Evolutionary conservation across 2,329 filamentous ascomycete genomes (phyloP), one percentile per base, ranked within the genome.

Genomic region (Orbilia ellipsospora): DNA sequence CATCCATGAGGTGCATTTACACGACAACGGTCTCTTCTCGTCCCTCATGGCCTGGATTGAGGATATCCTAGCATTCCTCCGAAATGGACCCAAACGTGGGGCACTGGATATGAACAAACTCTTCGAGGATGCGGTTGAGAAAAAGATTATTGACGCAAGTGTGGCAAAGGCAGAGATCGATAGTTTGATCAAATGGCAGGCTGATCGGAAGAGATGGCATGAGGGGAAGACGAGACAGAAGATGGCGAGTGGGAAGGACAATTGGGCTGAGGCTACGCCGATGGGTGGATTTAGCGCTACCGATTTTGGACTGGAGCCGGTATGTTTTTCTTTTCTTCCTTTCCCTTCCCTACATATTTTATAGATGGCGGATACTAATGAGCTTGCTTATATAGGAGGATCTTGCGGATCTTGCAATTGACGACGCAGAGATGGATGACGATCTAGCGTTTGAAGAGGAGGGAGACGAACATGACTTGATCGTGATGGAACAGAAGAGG

Each of bases 1-100:
- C 82, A 91, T 99, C 2, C 95, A 99, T 82, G 95, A 99, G 83
- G 94, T 99, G 0, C 95, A 99, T 81, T 90, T 92, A 5, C 94
- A 99, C 80, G 95, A 99, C 82, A 96, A 99, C 77, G 95, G 95
- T 0, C 88, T 99, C 0, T 99, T 99, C 80, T 94, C 93, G 42
- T 92, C 96, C 80, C 87, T 99, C 61, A 99, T 99, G 95, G 90
- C 90, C 26, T 98, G 95, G 95, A 90, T 98, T 54, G 95, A 99
- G 83, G 92, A 91, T 42, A 98, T 99, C 72, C 87, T 99, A 4
- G 92, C 95, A 77, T 99, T 98, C 83, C 85, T 99, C 36, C 89
- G 94, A 54, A 90, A 93, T 78, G 95, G 95, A 0, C 95, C 94
- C 0, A 87, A 87, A 78, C 93, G 92, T 61, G 93, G 93, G 44